Percentiles rank a stretch among this genome's conserved stretches.
These are phyloP conservation scores for Camelina neglecta DNA, from an alignment of 345 rosid species.

Conservation along the genomic window DNA sequence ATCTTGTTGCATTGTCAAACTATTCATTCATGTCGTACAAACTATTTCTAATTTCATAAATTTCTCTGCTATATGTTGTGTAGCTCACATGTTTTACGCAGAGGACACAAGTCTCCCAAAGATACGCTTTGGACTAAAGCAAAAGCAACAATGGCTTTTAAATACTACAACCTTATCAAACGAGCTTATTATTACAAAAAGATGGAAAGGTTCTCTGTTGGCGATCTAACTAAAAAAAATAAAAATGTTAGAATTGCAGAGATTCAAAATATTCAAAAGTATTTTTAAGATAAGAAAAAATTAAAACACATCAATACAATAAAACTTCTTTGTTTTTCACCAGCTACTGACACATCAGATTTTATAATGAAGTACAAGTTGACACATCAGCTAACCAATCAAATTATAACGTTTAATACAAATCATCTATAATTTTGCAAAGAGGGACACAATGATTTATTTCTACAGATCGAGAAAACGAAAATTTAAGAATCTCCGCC, in stretches of 20 bases:
- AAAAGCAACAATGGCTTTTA: slow-evolving; percentile 21
- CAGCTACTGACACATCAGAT: too few relatives aligned
- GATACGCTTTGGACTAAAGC: slow-evolving; percentile 37
- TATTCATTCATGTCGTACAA: background rate
- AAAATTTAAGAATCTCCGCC: too few relatives aligned
- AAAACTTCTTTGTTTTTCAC: too few relatives aligned
- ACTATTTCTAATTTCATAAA: background rate
- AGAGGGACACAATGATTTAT: too few relatives aligned
- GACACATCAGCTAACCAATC: too few relatives aligned
- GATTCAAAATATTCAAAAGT: background rate
- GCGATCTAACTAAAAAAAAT: background rate
- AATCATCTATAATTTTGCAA: too few relatives aligned
- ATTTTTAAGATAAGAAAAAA: background rate
- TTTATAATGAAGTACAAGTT: too few relatives aligned
- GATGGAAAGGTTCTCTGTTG: slow-evolving; percentile 5
- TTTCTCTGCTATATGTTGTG: background rate
- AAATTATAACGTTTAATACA: too few relatives aligned
- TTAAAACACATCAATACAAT: background rate
- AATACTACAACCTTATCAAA: background rate
- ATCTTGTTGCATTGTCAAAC: background rate
- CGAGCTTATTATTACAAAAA: slow-evolving; percentile 4
- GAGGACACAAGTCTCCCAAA: slow-evolving; percentile 40
- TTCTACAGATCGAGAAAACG: too few relatives aligned
- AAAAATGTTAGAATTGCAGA: background rate
- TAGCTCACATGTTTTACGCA: slow-evolving; percentile 27